Conservation (phyloP, 2,329 filamentous ascomycete species). For the Lithohypha guttulata region DNA sequence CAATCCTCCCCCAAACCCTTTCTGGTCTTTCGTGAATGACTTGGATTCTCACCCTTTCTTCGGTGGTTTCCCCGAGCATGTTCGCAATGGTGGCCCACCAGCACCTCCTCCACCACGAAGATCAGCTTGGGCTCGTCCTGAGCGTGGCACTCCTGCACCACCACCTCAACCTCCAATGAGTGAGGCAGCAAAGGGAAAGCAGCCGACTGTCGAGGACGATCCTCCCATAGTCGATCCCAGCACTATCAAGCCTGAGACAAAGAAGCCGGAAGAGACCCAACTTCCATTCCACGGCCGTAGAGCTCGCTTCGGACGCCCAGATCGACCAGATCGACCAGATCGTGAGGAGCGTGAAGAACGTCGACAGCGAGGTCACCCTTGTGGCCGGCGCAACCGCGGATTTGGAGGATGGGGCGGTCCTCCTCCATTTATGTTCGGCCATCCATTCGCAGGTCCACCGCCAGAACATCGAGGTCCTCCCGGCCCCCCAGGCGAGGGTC, state of each 20-base stretch:
- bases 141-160: slow-evolving; percentile 6
- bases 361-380: slow-evolving; percentile 9
- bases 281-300: slow-evolving; percentile 19
- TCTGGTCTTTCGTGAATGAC: slow-evolving; percentile 46
- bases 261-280: slow-evolving; percentile 1
- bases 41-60: slow-evolving; percentile 42
- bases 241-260: slow-evolving; percentile 13
- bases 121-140: neutral
- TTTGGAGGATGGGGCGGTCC: slow-evolving; percentile 11
- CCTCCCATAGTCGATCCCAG: slow-evolving; percentile 20
- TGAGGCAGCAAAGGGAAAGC: slow-evolving; percentile 17
- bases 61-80: slow-evolving; percentile 24
- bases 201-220: slow-evolving; percentile 17
- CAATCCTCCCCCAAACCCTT: slow-evolving; percentile 30
- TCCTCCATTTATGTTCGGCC: slow-evolving; percentile 15
- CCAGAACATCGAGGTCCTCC: slow-evolving; percentile 6
- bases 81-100: slow-evolving; percentile 27
- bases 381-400: slow-evolving; percentile 1
- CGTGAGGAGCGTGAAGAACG: slow-evolving; percentile 10
- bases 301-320: slow-evolving; percentile 17
- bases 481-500: slow-evolving; percentile 8
- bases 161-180: slow-evolving; percentile 9
- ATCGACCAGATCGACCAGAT: no score
- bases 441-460: slow-evolving; percentile 6
- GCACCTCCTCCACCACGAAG: slow-evolving; percentile 29